Evolutionary conservation across 2,329 filamentous ascomycete genomes (phyloP).

Genomic region (Bretziella fagacearum): DNA sequence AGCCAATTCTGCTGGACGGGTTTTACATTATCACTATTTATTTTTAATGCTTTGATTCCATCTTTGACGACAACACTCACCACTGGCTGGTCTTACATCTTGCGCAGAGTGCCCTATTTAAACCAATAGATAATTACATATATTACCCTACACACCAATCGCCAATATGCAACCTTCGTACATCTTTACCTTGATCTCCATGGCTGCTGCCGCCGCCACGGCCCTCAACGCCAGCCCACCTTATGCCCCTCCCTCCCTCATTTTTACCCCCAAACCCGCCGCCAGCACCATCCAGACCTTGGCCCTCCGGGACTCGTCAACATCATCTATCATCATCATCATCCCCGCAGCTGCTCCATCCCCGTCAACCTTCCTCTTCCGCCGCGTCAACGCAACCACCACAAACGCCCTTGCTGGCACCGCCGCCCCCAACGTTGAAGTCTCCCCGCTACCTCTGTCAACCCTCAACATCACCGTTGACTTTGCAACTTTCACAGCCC

Average conservation of each 20-base stretch:
- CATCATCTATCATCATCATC: too few relatives aligned
- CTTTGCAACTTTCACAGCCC: slow-evolving; percentile 7
- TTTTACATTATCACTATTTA: slow-evolving; percentile 4
- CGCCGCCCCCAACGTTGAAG: neutral
- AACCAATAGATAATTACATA: too few relatives aligned
- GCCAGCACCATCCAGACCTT: neutral
- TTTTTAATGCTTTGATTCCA: slow-evolving; percentile 2
- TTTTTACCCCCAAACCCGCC: neutral
- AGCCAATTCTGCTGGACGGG: neutral
- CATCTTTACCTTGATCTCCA: slow-evolving; percentile 1
- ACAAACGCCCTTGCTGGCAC: neutral
- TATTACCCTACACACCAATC: neutral
- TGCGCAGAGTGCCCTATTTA: too few relatives aligned
- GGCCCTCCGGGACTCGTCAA: too few relatives aligned
- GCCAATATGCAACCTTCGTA: slow-evolving; percentile 5
- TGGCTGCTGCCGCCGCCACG: neutral
- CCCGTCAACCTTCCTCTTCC: neutral
- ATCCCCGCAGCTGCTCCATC: neutral
- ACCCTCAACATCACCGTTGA: slow-evolving; percentile 12
- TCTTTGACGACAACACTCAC: too few relatives aligned
- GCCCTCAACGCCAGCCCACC: neutral
- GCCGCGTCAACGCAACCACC: neutral
- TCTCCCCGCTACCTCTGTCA: slow-evolving; percentile 10
- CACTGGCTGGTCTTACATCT: too few relatives aligned
- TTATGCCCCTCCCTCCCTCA: neutral